Percentiles rank a stretch among this genome's conserved stretches.
phyloP scores from a whole-genome alignment of 1,284 basidiomycete genomes.

The Tranzscheliella williamsii region DNA sequence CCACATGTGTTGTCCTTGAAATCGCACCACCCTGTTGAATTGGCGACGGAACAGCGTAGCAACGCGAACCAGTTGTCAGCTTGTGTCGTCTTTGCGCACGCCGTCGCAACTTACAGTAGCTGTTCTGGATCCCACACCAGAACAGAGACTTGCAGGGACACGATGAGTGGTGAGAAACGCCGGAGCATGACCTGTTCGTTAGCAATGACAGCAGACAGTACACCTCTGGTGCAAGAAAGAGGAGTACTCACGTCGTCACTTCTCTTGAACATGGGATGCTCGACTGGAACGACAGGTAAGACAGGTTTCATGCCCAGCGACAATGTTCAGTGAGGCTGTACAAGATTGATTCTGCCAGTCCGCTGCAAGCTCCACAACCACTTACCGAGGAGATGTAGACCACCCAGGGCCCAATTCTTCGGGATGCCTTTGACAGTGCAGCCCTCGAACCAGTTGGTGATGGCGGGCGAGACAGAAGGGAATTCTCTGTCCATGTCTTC shows the following conservation, averaged over 20 bases:
- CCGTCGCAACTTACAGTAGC: conserved; percentile 7
- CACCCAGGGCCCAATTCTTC: conserved; percentile 35
- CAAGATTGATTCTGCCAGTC: too few relatives aligned
- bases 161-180: background rate
- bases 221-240: background rate
- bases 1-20: conserved; percentile 27
- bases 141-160: conserved; percentile 19
- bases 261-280: conserved; percentile 22
- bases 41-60: background rate
- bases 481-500: conserved; percentile 31
- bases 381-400: conserved; percentile 17
- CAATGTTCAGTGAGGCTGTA: too few relatives aligned
- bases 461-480: conserved; percentile 13
- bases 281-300: too few relatives aligned
- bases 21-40: conserved; percentile 13
- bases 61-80: background rate
- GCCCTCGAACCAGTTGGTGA: conserved; percentile 25
- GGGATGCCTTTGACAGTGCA: conserved; percentile 22
- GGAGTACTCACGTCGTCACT: conserved; percentile 5
- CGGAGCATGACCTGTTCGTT: background rate
- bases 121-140: conserved; percentile 40
- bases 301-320: too few relatives aligned
- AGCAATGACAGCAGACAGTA: background rate
- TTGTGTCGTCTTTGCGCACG: background rate
- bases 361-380: too few relatives aligned